Percentiles rank a stretch among this genome's conserved stretches.
phyloP scores from a whole-genome alignment of 257 asterid species.

The Capsicum chinense region DNA sequence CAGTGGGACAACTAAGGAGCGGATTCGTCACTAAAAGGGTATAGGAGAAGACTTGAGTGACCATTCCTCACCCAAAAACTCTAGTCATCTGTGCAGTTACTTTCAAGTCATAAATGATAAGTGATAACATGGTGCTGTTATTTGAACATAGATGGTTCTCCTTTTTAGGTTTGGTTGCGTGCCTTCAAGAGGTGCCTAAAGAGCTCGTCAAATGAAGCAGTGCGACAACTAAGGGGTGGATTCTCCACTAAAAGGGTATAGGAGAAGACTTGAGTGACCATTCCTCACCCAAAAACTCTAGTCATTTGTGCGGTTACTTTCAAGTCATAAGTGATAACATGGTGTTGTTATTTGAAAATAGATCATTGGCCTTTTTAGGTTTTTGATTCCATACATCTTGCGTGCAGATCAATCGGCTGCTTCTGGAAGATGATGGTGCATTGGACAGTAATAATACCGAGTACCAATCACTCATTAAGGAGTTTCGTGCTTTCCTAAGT shows the following conservation, averaged over 20 bases:
- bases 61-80: not conserved
- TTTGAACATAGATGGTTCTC: too few relatives aligned
- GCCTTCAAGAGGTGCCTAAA: not conserved
- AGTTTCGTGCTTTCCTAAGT: conserved; percentile 90
- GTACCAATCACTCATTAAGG: conserved; percentile 73
- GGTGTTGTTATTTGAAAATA: not conserved
- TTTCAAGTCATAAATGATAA: not conserved
- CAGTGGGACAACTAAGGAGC: conserved; percentile 1
- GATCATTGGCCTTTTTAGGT: not conserved
- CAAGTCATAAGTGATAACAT: not conserved
- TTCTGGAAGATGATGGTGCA: conserved; percentile 77
- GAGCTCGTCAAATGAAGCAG: not conserved
- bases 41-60: not conserved
- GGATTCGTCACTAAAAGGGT: not conserved
- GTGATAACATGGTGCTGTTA: too few relatives aligned
- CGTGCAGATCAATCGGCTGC: conserved; percentile 81
- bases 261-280: not conserved
- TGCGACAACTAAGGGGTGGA: not conserved
- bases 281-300: too few relatives aligned
- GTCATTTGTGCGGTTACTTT: not conserved
- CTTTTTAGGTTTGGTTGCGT: too few relatives aligned
- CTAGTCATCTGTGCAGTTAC: not conserved
- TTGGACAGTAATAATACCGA: conserved; percentile 61
- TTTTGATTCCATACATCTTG: conserved; percentile 27
- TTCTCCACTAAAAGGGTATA: not conserved